Percentiles rank a stretch among this genome's conserved stretches.
Evolutionary conservation across 2,329 filamentous ascomycete genomes (phyloP).

Genomic region (Lizonia empirigonia): DNA sequence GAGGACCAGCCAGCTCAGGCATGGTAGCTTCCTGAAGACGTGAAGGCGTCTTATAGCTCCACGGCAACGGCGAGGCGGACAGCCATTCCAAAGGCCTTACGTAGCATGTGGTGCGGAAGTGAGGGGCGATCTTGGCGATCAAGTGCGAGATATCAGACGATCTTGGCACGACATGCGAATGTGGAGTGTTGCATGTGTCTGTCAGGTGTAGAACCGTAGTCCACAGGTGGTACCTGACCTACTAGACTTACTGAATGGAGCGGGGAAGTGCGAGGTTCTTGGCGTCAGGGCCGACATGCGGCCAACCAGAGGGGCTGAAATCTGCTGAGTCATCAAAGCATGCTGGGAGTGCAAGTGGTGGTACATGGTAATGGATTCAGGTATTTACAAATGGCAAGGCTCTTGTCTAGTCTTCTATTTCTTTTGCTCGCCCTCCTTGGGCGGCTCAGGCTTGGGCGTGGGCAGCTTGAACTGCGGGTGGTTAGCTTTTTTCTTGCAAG

Average conservation of each 20-base stretch:
- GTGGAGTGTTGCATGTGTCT: constrained; percentile 5
- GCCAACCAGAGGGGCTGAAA: not conserved
- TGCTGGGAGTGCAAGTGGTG: not conserved
- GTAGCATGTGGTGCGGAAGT: constrained; percentile 17
- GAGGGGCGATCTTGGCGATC: constrained; percentile 36
- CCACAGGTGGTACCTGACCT: constrained; percentile 1
- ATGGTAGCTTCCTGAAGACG: constrained; percentile 9
- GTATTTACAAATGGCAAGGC: constrained; percentile 45
- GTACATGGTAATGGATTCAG: constrained; percentile 34
- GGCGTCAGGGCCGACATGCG: constrained; percentile 3
- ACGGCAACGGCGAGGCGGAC: constrained; percentile 11
- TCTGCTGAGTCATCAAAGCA: constrained; percentile 4
- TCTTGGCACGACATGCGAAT: not conserved
- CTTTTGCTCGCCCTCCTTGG: constrained; percentile 88
- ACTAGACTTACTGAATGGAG: not conserved
- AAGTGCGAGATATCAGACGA: constrained; percentile 16
- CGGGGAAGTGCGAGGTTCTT: constrained; percentile 6
- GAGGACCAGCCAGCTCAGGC: constrained; percentile 23
- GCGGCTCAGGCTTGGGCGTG: constrained; percentile 86
- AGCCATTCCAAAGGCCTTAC: constrained; percentile 11
- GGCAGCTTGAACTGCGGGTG: constrained; percentile 81
- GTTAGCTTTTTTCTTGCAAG: constrained; percentile 1
- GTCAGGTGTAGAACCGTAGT: not conserved
- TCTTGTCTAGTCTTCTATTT: constrained; percentile 63
- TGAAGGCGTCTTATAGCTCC: not conserved